Evolutionary conservation across 2,329 filamentous ascomycete species (phyloP).

Genomic region (Myriosclerotinia curreyana): DNA sequence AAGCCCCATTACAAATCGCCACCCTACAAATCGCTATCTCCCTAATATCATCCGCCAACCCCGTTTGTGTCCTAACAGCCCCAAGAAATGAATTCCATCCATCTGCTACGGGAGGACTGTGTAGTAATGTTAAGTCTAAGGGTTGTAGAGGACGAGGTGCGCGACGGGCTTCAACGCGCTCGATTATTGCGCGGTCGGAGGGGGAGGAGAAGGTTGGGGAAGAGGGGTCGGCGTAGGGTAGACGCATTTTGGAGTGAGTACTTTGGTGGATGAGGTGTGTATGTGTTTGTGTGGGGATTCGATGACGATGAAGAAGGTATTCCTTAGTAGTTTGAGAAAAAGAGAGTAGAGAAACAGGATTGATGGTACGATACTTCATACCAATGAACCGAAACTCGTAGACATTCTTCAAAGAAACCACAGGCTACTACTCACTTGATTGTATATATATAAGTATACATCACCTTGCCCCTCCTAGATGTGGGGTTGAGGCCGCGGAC

Average conservation of each 20-base stretch:
- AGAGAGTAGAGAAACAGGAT: slow-evolving; percentile 2
- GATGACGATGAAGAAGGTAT: not conserved
- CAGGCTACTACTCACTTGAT: not conserved
- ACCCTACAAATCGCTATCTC: slow-evolving; percentile 81
- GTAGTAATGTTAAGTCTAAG: slow-evolving; percentile 73
- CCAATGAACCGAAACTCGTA: not conserved
- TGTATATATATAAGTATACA: slow-evolving; percentile 4
- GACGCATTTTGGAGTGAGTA: slow-evolving; percentile 51
- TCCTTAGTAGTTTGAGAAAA: slow-evolving; percentile 4
- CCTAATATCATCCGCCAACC: slow-evolving; percentile 54
- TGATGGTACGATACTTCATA: slow-evolving; percentile 5
- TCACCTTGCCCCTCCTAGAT: slow-evolving; percentile 12
- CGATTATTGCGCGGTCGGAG: slow-evolving; percentile 56
- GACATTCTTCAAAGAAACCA: not conserved
- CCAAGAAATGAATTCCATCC: slow-evolving; percentile 72
- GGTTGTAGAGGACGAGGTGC: slow-evolving; percentile 67
- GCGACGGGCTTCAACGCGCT: slow-evolving; percentile 63
- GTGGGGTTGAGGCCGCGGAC: slow-evolving; percentile 13
- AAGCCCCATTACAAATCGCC: slow-evolving; percentile 74
- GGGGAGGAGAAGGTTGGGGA: slow-evolving; percentile 47
- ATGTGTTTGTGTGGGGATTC: slow-evolving; percentile 1
- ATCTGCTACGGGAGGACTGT: slow-evolving; percentile 70
- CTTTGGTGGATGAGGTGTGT: slow-evolving; percentile 3
- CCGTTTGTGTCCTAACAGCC: slow-evolving; percentile 55
- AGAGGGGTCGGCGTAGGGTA: slow-evolving; percentile 57